Evolutionary conservation across 2,329 filamentous ascomycete species (phyloP).

Genomic region (Fusarium sp.): DNA sequence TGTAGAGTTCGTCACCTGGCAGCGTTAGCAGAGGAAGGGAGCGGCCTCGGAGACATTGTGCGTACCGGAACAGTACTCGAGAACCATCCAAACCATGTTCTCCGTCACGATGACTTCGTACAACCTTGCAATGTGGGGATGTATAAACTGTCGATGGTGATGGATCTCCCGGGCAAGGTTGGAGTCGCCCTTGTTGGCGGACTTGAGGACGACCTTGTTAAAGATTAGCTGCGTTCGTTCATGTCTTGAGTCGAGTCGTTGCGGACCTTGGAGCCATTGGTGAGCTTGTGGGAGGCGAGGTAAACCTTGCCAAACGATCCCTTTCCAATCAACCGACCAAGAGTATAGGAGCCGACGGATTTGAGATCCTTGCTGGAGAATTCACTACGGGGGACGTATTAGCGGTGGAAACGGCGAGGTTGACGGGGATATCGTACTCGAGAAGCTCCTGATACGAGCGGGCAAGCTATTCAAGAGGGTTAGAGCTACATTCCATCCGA

Average conservation of each 20-base stretch:
- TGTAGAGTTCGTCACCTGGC: constrained; percentile 93
- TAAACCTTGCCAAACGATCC: constrained; percentile 99
- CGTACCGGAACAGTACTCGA: constrained; percentile 94
- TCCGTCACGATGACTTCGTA: constrained; percentile 99
- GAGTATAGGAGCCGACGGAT: constrained; percentile 92
- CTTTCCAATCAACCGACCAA: constrained; percentile 94
- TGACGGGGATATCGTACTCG: constrained; percentile 71
- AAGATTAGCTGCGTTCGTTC: constrained; percentile 12
- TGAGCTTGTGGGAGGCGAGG: constrained; percentile 94
- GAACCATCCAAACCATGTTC: constrained; percentile 91
- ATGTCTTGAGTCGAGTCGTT: background rate
- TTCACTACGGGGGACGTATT: constrained; percentile 71
- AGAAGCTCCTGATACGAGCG: constrained; percentile 96
- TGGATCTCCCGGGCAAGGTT: constrained; percentile 98
- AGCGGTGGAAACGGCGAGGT: background rate
- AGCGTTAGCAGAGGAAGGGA: constrained; percentile 40
- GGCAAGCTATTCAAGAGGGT: constrained; percentile 74
- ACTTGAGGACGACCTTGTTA: constrained; percentile 92
- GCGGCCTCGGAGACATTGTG: background rate
- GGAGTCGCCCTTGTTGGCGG: constrained; percentile 93
- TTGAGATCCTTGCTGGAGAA: constrained; percentile 93
- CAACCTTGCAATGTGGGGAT: constrained; percentile 94
- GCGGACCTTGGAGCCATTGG: constrained; percentile 93
- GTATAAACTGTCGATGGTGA: constrained; percentile 96
- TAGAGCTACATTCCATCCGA: background rate